These are phyloP conservation scores for Blastocrithidia nonstop DNA, from an alignment of 208 protist species.

Conservation along the genomic window DNA sequence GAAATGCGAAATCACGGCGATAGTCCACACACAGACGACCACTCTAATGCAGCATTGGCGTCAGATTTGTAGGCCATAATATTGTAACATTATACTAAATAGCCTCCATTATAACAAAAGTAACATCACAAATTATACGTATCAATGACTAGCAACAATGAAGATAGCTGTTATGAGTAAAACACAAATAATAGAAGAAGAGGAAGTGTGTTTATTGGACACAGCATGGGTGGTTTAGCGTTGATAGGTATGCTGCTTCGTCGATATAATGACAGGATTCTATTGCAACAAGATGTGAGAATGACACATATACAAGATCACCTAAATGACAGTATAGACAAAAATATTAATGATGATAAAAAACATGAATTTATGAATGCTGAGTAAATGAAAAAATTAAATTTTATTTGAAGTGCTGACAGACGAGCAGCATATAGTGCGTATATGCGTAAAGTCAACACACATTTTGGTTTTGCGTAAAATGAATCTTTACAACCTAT, in stretches of 20 bases:
- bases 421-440: conserved; percentile 8
- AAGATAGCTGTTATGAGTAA: neutral
- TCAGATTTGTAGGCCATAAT: conserved; percentile 54
- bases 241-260: conserved; percentile 51
- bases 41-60: conserved; percentile 48
- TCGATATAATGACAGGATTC: conserved; percentile 43
- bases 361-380: too few species aligned
- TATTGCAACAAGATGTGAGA: too few species aligned
- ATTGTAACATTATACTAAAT: conserved; percentile 16
- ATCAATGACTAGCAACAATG: neutral
- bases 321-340: too few species aligned
- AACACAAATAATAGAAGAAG: conserved; percentile 5
- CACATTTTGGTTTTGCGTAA: conserved; percentile 20
- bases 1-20: conserved; percentile 81
- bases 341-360: too few species aligned
- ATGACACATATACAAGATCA: too few species aligned
- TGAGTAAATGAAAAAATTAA: too few species aligned
- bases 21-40: conserved; percentile 34
- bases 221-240: conserved; percentile 81
- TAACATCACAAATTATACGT: neutral
- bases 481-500: conserved; percentile 22
- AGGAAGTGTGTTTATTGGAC: conserved; percentile 44
- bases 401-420: too few species aligned
- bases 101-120: conserved; percentile 1
- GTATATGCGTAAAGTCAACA: conserved; percentile 48